Evolutionary conservation across 768 basidiomycete genomes (phyloP), one percentile per base, ranked within the genome.

Genomic region (Lactarius sp.): DNA sequence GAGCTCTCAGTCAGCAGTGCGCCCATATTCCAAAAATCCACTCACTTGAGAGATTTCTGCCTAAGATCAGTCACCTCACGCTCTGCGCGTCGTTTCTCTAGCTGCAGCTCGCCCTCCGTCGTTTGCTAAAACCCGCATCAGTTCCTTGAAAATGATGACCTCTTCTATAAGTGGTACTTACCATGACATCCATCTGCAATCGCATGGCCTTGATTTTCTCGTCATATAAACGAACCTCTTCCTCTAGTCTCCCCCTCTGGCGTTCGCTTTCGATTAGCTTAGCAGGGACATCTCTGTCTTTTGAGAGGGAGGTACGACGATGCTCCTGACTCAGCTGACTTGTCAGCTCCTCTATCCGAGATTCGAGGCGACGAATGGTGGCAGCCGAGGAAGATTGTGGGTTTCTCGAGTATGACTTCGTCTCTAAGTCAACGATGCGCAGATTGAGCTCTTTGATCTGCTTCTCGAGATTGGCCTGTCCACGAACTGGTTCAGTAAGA

Each of bases 371-470:
- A 46, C 85, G 78, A 52, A 84, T 80, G 1, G 77, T 77, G 8
- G 71, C 64, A 5, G 80, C 76, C 10, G 64, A 61, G 39, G 66
- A 44, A 20, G 68, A 60, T 2, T 81, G 75, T 5, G 85, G 79
- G 41, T 86, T 80, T 14, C 62, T 59, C 12, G 84, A 73, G 66
- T 91, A 85, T 5, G 90, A 86, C 70, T 80, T 88, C 1, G 91
- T 90, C 73, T 92, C 91, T 18, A 93, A 79, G 70, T 93, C 92
- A 9, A 90, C 85, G 60, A 94, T 85, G 46, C 86, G 87, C 47
- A 91, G 82, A 65, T 92, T 91, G 37, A 93, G 75, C 56, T 93
- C 92, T 70, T 92, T 92, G 71, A 89, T 79, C 70, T 91, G 88
- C 71, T 91, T 93, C 77, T 94, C 91, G 18, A 94, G 78, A 66